phyloP scores from a whole-genome alignment of 2,329 filamentous ascomycete species.

The Colletotrichum agaves region DNA sequence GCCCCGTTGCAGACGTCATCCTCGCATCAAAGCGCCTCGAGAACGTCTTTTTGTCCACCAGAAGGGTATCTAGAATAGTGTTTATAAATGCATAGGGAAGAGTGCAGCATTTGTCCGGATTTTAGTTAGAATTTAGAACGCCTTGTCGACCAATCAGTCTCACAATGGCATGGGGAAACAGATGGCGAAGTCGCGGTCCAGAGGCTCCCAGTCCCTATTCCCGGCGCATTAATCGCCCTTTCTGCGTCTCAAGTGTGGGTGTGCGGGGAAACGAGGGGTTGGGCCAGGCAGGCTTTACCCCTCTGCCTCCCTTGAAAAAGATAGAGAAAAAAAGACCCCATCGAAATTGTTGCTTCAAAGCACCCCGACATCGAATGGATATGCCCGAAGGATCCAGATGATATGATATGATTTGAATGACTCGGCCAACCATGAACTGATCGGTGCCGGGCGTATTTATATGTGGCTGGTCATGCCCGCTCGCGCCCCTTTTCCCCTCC shows the following conservation, averaged over 20 bases:
- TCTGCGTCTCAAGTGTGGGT: slow-evolving; percentile 15
- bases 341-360: slow-evolving; percentile 26
- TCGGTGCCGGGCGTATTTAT: slow-evolving; percentile 76
- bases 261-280: slow-evolving; percentile 7
- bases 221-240: not conserved
- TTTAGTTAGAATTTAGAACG: too few species aligned
- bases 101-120: too few species aligned
- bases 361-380: slow-evolving; percentile 24
- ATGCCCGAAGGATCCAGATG: slow-evolving; percentile 1
- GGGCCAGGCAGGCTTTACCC: slow-evolving; percentile 4
- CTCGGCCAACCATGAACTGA: slow-evolving; percentile 21
- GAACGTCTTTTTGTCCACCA: too few species aligned
- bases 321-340: not conserved
- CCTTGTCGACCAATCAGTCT: not conserved
- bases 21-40: too few species aligned
- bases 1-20: too few species aligned
- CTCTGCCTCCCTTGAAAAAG: not conserved
- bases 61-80: too few species aligned
- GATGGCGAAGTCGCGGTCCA: not conserved
- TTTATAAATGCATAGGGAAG: too few species aligned
- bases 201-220: not conserved
- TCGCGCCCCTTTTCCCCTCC: slow-evolving; percentile 56
- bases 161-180: not conserved
- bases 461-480: slow-evolving; percentile 78
- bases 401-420: slow-evolving; percentile 24